These are phyloP conservation scores for Globisporangium spiculum DNA, from an alignment of 352 stramenopile genomes.

Conservation along the genomic window DNA sequence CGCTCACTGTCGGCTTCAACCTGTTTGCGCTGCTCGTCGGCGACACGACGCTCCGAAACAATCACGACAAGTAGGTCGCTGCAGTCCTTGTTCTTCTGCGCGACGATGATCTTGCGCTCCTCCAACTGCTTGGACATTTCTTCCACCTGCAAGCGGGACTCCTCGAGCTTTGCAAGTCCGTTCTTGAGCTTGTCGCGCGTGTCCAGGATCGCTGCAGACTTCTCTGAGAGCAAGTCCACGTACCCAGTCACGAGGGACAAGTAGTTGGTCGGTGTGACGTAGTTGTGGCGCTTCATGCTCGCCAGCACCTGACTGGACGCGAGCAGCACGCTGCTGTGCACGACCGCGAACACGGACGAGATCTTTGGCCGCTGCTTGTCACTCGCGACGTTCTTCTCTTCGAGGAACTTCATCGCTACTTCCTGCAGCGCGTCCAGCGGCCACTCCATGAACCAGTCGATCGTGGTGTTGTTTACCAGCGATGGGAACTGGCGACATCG, in stretches of 20 bases:
- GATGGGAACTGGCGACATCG: constrained; percentile 89
- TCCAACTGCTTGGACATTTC: constrained; percentile 86
- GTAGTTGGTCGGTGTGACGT: constrained; percentile 93
- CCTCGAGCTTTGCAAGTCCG: constrained; percentile 78
- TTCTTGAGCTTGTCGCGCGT: constrained; percentile 83
- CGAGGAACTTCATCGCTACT: constrained; percentile 91
- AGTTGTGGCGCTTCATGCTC: constrained; percentile 92
- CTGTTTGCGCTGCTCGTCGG: constrained; percentile 92
- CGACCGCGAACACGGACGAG: constrained; percentile 84
- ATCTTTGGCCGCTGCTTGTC: constrained; percentile 81
- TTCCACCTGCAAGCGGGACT: constrained; percentile 78
- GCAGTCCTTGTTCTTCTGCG: constrained; percentile 93
- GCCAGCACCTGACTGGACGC: constrained; percentile 80
- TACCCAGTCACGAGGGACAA: constrained; percentile 92
- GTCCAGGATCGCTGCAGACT: constrained; percentile 67
- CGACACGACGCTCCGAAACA: constrained; percentile 90
- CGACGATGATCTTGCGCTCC: constrained; percentile 88
- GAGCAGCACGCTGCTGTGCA: constrained; percentile 86
- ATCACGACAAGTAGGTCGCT: constrained; percentile 95
- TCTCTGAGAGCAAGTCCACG: constrained; percentile 75
- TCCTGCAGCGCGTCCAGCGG: constrained; percentile 90
- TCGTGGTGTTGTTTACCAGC: constrained; percentile 94
- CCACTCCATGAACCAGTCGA: constrained; percentile 94
- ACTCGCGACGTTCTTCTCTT: constrained; percentile 78
- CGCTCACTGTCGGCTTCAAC: constrained; percentile 92